A percentile compares a stretch with the other conserved stretches of the same genome.
phyloP scores from a whole-genome alignment of 495 filamentous ascomycete genomes.

The Friedmanniomyces simplex region DNA sequence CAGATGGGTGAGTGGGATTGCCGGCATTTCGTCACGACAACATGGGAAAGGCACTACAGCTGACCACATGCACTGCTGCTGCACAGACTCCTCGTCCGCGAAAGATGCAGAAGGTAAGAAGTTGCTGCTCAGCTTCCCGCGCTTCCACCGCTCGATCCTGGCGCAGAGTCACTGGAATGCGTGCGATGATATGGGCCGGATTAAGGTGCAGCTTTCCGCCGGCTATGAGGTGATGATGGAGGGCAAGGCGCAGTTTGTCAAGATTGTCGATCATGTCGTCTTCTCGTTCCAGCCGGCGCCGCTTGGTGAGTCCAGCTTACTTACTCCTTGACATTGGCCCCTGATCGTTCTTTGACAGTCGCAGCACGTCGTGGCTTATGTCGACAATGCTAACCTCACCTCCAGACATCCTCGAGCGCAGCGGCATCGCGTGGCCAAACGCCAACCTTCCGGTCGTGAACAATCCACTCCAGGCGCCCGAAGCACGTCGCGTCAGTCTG shows the following conservation, averaged over 20 bases:
- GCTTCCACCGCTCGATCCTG: conserved; percentile 61
- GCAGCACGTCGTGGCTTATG: background rate
- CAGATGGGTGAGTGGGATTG: conserved; percentile 4
- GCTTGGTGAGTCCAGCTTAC: conserved; percentile 42
- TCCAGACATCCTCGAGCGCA: conserved; percentile 19
- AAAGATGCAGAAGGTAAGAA: background rate
- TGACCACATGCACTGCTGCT: background rate
- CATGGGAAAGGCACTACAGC: background rate
- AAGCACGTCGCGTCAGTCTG: background rate
- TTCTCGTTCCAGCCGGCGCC: conserved; percentile 88
- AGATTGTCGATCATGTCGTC: conserved; percentile 60
- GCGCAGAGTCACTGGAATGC: conserved; percentile 63
- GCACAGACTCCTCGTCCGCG: background rate
- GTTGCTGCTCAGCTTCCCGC: conserved; percentile 47
- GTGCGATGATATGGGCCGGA: conserved; percentile 57
- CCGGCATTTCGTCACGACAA: background rate
- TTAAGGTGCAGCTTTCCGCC: conserved; percentile 71
- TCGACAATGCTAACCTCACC: background rate
- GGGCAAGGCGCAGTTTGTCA: conserved; percentile 49
- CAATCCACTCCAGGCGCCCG: conserved; percentile 4
- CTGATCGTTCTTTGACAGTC: background rate
- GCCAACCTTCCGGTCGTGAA: conserved; percentile 8
- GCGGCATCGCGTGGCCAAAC: conserved; percentile 23
- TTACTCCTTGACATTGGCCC: too few relatives aligned
- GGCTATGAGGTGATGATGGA: conserved; percentile 46